phyloP scores from a whole-genome alignment of 306 rosid genomes.

The Mimosa bimucronata region DNA sequence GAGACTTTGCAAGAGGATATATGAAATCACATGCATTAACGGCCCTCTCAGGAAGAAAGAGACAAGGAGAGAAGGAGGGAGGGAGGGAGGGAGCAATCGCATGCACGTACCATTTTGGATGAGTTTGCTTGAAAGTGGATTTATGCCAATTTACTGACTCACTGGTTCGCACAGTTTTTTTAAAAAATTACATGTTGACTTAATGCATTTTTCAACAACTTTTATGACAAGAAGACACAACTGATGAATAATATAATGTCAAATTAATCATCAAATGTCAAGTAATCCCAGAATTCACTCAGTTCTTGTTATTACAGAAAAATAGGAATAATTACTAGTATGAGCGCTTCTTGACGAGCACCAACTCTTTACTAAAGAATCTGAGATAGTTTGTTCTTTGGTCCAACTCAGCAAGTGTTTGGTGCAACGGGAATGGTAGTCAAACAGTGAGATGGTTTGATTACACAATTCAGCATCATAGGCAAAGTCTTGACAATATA shows the following conservation, averaged over 20 bases:
- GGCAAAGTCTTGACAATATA: neutral
- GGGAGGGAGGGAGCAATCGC: slow-evolving; percentile 3
- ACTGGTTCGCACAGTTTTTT: slow-evolving; percentile 15
- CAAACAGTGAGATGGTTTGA: slow-evolving; percentile 26
- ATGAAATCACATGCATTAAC: slow-evolving; percentile 23
- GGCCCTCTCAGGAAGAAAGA: slow-evolving; percentile 24
- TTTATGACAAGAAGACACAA: slow-evolving; percentile 28
- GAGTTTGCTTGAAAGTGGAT: slow-evolving; percentile 13
- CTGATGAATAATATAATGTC: slow-evolving; percentile 7
- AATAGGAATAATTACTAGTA: neutral
- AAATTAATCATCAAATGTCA: slow-evolving; percentile 11
- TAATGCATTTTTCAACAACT: slow-evolving; percentile 26
- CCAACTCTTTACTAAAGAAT: slow-evolving; percentile 14
- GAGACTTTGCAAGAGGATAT: slow-evolving; percentile 18
- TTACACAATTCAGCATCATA: neutral
- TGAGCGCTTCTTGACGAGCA: slow-evolving; percentile 5
- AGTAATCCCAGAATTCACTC: neutral
- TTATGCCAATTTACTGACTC: slow-evolving; percentile 25
- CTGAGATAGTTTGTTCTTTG: neutral
- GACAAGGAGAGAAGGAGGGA: slow-evolving; percentile 19
- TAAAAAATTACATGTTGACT: slow-evolving; percentile 3
- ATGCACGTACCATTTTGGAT: slow-evolving; percentile 11
- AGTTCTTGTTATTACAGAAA: neutral
- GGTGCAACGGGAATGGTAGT: slow-evolving; percentile 11
- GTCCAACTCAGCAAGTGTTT: slow-evolving; percentile 1